These are phyloP conservation scores for Nannizzia gypsea DNA, from an alignment of 2,329 filamentous ascomycete genomes.

Conservation along the genomic window DNA sequence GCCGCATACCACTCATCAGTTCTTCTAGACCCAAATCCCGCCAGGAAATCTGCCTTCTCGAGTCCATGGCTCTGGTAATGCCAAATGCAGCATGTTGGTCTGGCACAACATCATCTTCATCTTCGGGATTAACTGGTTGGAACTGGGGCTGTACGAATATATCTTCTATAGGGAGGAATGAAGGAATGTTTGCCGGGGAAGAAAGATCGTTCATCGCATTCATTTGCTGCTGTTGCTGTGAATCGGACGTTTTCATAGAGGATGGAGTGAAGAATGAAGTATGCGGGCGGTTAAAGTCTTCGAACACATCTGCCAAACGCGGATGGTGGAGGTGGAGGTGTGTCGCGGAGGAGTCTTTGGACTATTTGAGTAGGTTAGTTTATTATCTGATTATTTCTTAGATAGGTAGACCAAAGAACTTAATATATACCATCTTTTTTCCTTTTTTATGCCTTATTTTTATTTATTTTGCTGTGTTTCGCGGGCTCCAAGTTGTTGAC, in stretches of 20 bases:
- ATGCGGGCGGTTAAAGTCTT: slow-evolving; percentile 39
- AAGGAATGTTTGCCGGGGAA: slow-evolving; percentile 20
- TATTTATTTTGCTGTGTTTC: neutral
- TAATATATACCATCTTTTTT: neutral
- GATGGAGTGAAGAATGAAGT: slow-evolving; percentile 21
- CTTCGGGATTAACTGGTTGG: slow-evolving; percentile 53
- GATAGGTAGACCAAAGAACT: no score
- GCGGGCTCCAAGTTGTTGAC: neutral
- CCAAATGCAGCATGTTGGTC: slow-evolving; percentile 58
- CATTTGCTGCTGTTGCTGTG: slow-evolving; percentile 1
- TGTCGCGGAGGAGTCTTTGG: slow-evolving; percentile 40
- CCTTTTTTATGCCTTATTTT: neutral
- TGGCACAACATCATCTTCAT: slow-evolving; percentile 55
- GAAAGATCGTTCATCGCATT: slow-evolving; percentile 6
- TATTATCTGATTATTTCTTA: neutral
- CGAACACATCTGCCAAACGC: slow-evolving; percentile 39
- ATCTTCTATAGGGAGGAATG: slow-evolving; percentile 44
- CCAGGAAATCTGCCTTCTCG: slow-evolving; percentile 44
- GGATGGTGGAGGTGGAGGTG: slow-evolving; percentile 40
- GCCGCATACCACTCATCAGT: slow-evolving; percentile 30
- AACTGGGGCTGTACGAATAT: slow-evolving; percentile 50
- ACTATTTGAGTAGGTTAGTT: slow-evolving; percentile 21
- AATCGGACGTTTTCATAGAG: slow-evolving; percentile 4
- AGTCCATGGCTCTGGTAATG: slow-evolving; percentile 50
- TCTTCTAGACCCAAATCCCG: slow-evolving; percentile 46